Percentiles rank a stretch among this genome's conserved stretches.
These are phyloP conservation scores for Aspergillus affinis DNA, from an alignment of 495 filamentous ascomycete genomes.

Conservation along the genomic window DNA sequence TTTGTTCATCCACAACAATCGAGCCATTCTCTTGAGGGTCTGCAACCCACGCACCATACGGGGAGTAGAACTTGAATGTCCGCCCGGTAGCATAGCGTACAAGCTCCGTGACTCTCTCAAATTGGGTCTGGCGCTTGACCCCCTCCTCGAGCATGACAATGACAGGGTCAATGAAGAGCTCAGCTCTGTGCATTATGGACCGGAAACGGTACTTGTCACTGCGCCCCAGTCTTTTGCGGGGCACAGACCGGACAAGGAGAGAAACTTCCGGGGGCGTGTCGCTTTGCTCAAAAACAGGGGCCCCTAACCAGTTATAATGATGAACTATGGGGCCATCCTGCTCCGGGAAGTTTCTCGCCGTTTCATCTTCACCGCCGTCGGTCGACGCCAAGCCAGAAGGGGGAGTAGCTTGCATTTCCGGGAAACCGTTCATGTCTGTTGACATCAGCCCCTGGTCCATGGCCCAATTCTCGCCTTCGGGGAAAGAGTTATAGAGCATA, in stretches of 20 bases:
- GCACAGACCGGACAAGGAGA: conserved; percentile 25
- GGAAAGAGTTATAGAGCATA: not conserved
- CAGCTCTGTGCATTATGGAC: conserved; percentile 19
- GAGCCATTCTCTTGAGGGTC: conserved; percentile 3
- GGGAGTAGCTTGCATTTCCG: not conserved
- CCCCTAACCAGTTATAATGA: conserved; percentile 37
- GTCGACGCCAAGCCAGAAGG: no score
- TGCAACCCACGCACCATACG: conserved; percentile 27
- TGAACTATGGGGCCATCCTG: conserved; percentile 18
- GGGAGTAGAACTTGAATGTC: conserved; percentile 27
- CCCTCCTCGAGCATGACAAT: conserved; percentile 15
- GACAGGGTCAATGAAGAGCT: conserved; percentile 28
- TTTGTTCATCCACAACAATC: conserved; percentile 8
- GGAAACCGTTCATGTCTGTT: not conserved
- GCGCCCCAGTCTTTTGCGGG: conserved; percentile 16
- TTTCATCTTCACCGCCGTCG: not conserved
- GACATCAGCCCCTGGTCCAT: not conserved
- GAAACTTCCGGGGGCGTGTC: conserved; percentile 32
- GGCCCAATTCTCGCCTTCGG: not conserved
- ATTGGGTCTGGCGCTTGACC: not conserved
- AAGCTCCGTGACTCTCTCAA: conserved; percentile 15
- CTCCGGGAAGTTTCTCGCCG: not conserved
- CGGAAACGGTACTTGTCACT: conserved; percentile 11
- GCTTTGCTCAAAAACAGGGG: conserved; percentile 20
- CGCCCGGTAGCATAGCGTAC: conserved; percentile 17